Evolutionary conservation across 352 stramenopile genomes (phyloP).

Genomic region (Phytophthora niederhauseri): DNA sequence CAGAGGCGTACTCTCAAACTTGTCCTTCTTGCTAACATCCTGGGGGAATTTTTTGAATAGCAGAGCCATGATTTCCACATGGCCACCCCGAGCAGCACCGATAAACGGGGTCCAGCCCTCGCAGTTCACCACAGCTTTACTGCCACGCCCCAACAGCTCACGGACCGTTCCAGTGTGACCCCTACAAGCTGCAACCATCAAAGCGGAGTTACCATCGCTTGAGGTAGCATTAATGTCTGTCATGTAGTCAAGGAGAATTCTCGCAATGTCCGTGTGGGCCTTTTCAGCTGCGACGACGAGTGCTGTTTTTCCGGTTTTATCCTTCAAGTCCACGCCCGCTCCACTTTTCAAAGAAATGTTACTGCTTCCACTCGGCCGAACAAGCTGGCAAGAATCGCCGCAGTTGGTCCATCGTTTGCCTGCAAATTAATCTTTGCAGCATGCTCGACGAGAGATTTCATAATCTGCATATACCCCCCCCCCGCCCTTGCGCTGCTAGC

Average conservation of each 20-base stretch:
- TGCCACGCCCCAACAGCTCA: background rate
- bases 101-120: background rate
- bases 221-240: background rate
- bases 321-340: background rate
- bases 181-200: background rate
- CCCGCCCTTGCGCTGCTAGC: background rate
- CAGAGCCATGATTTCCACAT: background rate
- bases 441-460: background rate
- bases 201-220: background rate
- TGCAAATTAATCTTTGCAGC: background rate
- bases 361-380: background rate
- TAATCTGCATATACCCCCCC: background rate
- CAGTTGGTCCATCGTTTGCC: background rate
- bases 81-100: background rate
- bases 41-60: background rate
- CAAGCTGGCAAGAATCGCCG: background rate
- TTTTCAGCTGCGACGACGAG: slow-evolving; percentile 1
- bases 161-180: background rate
- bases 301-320: background rate
- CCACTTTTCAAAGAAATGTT: background rate
- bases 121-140: background rate
- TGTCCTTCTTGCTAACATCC: background rate
- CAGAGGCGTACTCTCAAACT: background rate
- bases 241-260: background rate
- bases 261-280: background rate